phyloP scores from a whole-genome alignment of 305 asterid genomes.

The Rubia balearica region DNA sequence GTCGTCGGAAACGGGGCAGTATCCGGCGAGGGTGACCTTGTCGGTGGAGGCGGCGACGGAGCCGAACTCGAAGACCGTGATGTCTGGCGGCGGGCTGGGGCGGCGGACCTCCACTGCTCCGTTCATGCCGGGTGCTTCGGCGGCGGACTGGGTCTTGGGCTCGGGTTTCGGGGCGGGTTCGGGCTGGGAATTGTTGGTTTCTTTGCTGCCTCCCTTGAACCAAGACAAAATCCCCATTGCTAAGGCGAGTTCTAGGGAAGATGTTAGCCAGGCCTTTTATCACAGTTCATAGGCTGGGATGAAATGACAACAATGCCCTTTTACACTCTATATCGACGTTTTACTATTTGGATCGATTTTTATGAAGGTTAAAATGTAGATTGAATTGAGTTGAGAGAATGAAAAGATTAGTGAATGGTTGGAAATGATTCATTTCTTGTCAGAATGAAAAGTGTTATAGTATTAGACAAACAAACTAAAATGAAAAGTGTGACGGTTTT shows the following conservation, averaged over 20 bases:
- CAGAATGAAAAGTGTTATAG: neutral
- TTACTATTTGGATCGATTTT: neutral
- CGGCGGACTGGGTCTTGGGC: conserved; percentile 5
- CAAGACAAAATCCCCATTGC: conserved; percentile 15
- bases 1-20: conserved; percentile 85
- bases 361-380: neutral
- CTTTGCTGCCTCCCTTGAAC: neutral
- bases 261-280: neutral
- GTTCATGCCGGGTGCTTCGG: conserved; percentile 65
- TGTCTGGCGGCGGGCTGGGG: conserved; percentile 34
- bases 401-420: too few species aligned
- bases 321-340: neutral
- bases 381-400: neutral
- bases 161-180: conserved; percentile 1
- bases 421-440: neutral
- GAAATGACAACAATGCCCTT: neutral
- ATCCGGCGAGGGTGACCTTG: conserved; percentile 84
- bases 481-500: neutral
- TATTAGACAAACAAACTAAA: neutral
- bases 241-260: neutral
- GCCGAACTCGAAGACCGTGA: conserved; percentile 78
- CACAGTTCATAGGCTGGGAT: neutral
- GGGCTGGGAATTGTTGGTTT: neutral
- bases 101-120: conserved; percentile 79
- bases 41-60: conserved; percentile 75